Evolutionary conservation across 331 rosid species (phyloP), one percentile per base, ranked within the genome.

Genomic region (Acacia concinna): DNA sequence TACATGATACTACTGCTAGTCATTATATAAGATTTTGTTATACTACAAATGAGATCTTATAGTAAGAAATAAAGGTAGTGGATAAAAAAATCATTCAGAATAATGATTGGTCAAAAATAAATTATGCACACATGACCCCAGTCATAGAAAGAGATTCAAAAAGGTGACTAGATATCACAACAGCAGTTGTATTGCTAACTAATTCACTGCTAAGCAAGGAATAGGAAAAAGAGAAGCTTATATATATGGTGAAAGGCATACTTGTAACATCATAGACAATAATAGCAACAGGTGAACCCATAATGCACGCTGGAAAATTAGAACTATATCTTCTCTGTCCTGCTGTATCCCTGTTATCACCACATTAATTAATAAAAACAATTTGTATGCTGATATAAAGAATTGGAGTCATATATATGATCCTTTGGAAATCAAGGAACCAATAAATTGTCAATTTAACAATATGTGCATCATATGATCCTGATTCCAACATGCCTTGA

Each of bases 301-400:
- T 89, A 69, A 91, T 91, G 80, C 87, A 89, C 85, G 91, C 89
- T 3, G 96, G 96, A 75, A 91, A 86, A 44, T 87, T 88, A 87
- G 90, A 87, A 87, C 96, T 87, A 80, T 89, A 91, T 77, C 96
- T 86, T 79, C 89, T 91, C 86, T 89, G 93, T 64, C 96, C 96
- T 67, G 96, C 96, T 35, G 92, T 86, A 79, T 92, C 95, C 96
- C 97, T 92, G 86, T 56, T 59, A 52, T 37, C 81, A 75, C 64
- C 73, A 32, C 56, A 25, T 8, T 30, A 64, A 76, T 38, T 38
- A 38, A 38, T 5, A 70, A 62, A 41, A 35, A 62, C 6, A 73
- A 37, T 20, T 32, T 68, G 20, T 32, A 32, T 27, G 47, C 15
- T 23, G 59, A 34, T 34, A 28, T 20, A 11, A 56, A 40, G 66